Base-by-base conservation (phyloP, 1,139 yeast genomes). In the Blastobotrys indianensis region DNA sequence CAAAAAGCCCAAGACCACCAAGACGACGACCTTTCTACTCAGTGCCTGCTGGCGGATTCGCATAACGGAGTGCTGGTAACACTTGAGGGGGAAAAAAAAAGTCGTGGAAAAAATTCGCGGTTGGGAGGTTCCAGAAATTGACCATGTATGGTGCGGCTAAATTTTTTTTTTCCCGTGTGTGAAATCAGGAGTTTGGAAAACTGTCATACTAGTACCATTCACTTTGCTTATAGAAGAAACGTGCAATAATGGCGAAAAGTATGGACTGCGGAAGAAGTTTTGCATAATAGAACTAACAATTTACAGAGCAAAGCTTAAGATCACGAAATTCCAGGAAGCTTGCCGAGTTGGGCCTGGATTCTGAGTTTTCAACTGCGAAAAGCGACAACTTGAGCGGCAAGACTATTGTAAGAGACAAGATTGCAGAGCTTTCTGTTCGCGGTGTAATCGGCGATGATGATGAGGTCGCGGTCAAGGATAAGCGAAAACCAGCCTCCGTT, bases 341-440 rank as follows among this genome's bases (percentile, higher is more conserved):
- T 25, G 45, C 45, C 2, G 41, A 36, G 17, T 12, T 11, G 20
- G 45, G 37, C n/a, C 41, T 42, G 17, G 17, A 11, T 4, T n/a
- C 37, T 9, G 31, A 28, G 13, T 33, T 40, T 15, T 25, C 32
- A 5, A 23, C 17, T n/a, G 28, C 10, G n/a, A 28, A 23, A 17
- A 16, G 16, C 17, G 38, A 37, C n/a, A 34, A 30, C 2, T 38
- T 41, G 9, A 58, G 55, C 44, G 65, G 66, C 11, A 61, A 57
- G 48, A 48, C 63, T 8, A 38, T 54, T 15, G 65, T 63, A 2
- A 51, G 59, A 42, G 55, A 58, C 40, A 56, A 62, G 37, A 49
- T 62, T 16, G 68, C 67, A n/a, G 59, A 57, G 46, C 47, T 56
- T 39, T 49, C 63, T 3, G 65, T 61, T 2, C 53, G 63, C 11